Conservation (phyloP, 768 basidiomycete species). For the Trichaptum fuscoviolaceum region DNA sequence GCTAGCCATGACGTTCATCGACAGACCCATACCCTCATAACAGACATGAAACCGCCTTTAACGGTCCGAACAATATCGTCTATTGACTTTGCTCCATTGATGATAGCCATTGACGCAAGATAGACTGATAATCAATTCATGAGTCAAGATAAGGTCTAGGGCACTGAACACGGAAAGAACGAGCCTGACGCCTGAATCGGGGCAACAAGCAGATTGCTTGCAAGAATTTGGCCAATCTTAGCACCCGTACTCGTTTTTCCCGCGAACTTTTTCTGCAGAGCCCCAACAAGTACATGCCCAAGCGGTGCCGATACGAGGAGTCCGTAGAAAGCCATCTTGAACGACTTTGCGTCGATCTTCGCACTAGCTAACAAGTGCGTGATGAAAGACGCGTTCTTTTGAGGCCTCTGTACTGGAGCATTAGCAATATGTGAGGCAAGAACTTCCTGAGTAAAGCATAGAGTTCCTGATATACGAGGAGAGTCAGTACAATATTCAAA, state of each 20-base stretch:
- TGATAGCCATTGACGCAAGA: slow-evolving; percentile 76
- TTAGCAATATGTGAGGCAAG: slow-evolving; percentile 70
- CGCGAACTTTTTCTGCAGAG: slow-evolving; percentile 70
- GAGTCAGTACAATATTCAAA: slow-evolving; percentile 23
- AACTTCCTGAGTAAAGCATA: slow-evolving; percentile 66
- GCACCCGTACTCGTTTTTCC: slow-evolving; percentile 62
- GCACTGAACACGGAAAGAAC: slow-evolving; percentile 16
- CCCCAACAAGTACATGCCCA: slow-evolving; percentile 66
- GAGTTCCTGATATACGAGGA: slow-evolving; percentile 47
- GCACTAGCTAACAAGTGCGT: slow-evolving; percentile 46
- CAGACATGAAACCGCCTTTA: slow-evolving; percentile 65
- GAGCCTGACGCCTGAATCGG: slow-evolving; percentile 68
- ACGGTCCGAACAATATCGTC: slow-evolving; percentile 64
- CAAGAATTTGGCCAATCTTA: slow-evolving; percentile 67
- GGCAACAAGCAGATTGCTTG: slow-evolving; percentile 69
- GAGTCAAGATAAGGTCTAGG: background rate
- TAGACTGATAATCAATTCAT: slow-evolving; percentile 40
- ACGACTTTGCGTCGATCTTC: slow-evolving; percentile 62
- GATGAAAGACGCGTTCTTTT: slow-evolving; percentile 50
- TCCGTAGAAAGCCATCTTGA: slow-evolving; percentile 84
- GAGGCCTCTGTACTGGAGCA: slow-evolving; percentile 42
- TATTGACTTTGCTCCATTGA: slow-evolving; percentile 69
- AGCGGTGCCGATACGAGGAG: slow-evolving; percentile 81
- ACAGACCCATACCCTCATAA: slow-evolving; percentile 54
- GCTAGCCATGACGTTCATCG: background rate